Evolutionary conservation across 148 eudicot genomes (phyloP).

Genomic region (Rhododendron henanense): DNA sequence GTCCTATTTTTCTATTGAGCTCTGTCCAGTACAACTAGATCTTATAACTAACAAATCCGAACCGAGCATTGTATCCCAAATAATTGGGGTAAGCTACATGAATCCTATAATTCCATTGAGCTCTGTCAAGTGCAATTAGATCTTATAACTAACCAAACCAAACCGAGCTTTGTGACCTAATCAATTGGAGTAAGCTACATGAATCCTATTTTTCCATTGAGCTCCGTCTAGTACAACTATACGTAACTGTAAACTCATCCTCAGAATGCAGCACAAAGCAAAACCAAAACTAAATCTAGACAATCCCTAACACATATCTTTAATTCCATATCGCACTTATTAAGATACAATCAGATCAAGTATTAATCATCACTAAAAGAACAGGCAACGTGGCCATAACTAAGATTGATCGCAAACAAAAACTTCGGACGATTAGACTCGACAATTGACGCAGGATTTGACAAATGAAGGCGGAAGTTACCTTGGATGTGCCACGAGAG

Average conservation of each 20-base stretch:
- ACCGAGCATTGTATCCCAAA: not conserved
- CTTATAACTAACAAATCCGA: not conserved
- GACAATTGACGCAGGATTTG: too few species aligned
- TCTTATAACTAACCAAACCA: not conserved
- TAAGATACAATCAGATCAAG: not conserved
- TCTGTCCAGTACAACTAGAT: too few species aligned
- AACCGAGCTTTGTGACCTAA: not conserved
- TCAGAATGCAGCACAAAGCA: not conserved
- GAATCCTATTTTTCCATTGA: not conserved
- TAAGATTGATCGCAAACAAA: not conserved
- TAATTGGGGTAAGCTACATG: too few species aligned
- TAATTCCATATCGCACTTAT: not conserved
- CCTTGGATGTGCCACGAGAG: constrained; percentile 84
- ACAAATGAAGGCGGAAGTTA: not conserved
- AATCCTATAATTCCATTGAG: not conserved
- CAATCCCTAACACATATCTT: not conserved
- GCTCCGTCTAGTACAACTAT: not conserved
- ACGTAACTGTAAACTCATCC: not conserved
- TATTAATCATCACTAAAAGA: not conserved
- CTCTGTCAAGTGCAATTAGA: not conserved
- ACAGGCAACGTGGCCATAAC: not conserved
- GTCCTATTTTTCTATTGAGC: too few species aligned
- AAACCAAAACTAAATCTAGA: not conserved
- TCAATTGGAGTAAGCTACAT: too few species aligned
- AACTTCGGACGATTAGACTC: not conserved